Evolutionary conservation across 1,284 basidiomycete genomes (phyloP).

Genomic region (Coniferiporia sulphurascens): DNA sequence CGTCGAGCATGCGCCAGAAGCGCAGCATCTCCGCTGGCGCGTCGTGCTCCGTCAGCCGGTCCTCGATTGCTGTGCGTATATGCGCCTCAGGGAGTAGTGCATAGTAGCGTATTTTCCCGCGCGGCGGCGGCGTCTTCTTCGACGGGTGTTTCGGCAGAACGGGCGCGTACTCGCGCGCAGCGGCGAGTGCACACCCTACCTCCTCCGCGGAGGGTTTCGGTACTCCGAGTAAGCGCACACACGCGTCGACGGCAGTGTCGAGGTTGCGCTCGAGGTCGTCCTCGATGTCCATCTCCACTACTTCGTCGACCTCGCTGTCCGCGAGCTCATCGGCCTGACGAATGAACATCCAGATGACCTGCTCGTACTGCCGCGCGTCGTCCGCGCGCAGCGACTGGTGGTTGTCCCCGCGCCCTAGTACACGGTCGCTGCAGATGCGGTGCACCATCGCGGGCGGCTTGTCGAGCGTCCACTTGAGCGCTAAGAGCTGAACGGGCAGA

Average conservation of each 20-base stretch:
- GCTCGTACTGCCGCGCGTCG: slow-evolving; percentile 60
- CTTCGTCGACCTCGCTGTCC: slow-evolving; percentile 56
- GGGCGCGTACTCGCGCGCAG: slow-evolving; percentile 48
- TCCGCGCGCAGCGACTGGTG: slow-evolving; percentile 81
- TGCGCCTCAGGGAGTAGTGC: slow-evolving; percentile 74
- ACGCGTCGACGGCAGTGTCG: slow-evolving; percentile 52
- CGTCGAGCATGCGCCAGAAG: slow-evolving; percentile 51
- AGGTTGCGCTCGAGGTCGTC: slow-evolving; percentile 55
- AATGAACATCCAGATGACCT: slow-evolving; percentile 80
- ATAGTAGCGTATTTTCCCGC: slow-evolving; percentile 53
- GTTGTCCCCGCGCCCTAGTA: slow-evolving; percentile 70
- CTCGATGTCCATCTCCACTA: slow-evolving; percentile 61
- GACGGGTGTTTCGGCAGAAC: not conserved
- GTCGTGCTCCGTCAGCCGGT: slow-evolving; percentile 29
- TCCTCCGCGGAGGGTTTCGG: slow-evolving; percentile 48
- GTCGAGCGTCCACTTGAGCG: slow-evolving; percentile 72
- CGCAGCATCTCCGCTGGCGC: slow-evolving; percentile 28
- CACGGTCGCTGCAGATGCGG: slow-evolving; percentile 72
- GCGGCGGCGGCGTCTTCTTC: slow-evolving; percentile 15
- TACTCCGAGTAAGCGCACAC: slow-evolving; percentile 48
- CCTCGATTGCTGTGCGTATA: slow-evolving; percentile 43
- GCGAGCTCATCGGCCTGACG: slow-evolving; percentile 60
- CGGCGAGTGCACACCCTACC: slow-evolving; percentile 56
- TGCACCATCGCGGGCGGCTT: slow-evolving; percentile 53
- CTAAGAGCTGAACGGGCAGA: slow-evolving; percentile 66